Evolutionary conservation across 2,329 filamentous ascomycete species (phyloP).

Genomic region (Xylariaceae sp.): DNA sequence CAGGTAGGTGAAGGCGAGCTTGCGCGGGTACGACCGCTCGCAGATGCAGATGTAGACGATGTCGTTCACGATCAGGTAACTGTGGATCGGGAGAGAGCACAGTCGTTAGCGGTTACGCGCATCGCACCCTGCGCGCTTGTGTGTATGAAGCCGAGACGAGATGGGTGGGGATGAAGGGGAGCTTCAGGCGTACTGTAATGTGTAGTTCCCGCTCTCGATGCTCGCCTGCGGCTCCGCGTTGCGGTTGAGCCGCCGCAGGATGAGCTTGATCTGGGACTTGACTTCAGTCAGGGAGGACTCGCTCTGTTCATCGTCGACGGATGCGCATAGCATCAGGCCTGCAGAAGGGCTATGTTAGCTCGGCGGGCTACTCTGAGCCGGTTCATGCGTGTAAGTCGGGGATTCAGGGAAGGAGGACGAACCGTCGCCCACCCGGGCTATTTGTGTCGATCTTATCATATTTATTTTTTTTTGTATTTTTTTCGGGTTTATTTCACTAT

Average conservation of each 20-base stretch:
- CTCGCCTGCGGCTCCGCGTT: slow-evolving; percentile 86
- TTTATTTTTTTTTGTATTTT: slow-evolving; percentile 13
- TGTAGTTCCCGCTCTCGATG: slow-evolving; percentile 79
- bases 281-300: slow-evolving; percentile 76
- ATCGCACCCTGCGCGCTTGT: not conserved
- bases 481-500: not conserved
- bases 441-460: slow-evolving; percentile 92
- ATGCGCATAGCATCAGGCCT: slow-evolving; percentile 94
- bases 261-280: slow-evolving; percentile 84
- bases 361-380: not conserved
- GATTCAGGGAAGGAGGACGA: slow-evolving; percentile 17
- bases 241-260: slow-evolving; percentile 81
- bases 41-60: slow-evolving; percentile 92
- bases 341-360: slow-evolving; percentile 16
- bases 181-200: slow-evolving; percentile 67
- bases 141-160: not conserved
- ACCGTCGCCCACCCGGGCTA: slow-evolving; percentile 83
- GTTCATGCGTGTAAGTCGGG: slow-evolving; percentile 1
- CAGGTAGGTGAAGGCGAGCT: slow-evolving; percentile 97
- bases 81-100: slow-evolving; percentile 31
- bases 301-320: slow-evolving; percentile 80
- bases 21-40: slow-evolving; percentile 90
- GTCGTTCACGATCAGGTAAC: slow-evolving; percentile 78
- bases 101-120: not conserved
- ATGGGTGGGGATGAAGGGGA: not conserved